A percentile compares a stretch with the other conserved stretches of the same genome.
phyloP scores from a whole-genome alignment of 2,329 filamentous ascomycete species.

The Xylaria sp. region DNA sequence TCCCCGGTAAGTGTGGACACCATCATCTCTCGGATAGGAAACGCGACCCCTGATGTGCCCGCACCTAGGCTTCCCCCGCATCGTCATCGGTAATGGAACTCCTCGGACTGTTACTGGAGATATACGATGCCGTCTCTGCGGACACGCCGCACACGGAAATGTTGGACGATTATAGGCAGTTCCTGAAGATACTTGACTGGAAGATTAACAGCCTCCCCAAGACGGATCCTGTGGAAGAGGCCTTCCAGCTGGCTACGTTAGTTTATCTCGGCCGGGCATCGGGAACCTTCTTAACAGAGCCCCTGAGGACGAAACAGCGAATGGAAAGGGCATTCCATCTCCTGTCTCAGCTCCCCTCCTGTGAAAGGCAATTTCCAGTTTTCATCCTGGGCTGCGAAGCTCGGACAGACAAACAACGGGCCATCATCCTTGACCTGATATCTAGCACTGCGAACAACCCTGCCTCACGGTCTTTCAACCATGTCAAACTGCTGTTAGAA shows the following conservation, averaged over 20 bases:
- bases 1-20: background rate
- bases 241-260: conserved; percentile 31
- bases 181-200: conserved; percentile 34
- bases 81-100: conserved; percentile 14
- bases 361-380: conserved; percentile 32
- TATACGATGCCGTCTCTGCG: conserved; percentile 22
- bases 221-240: conserved; percentile 3
- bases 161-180: conserved; percentile 24
- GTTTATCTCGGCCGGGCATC: conserved; percentile 37
- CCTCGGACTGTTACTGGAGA: conserved; percentile 25
- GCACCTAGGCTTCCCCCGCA: conserved; percentile 9
- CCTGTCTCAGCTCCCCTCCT: conserved; percentile 24
- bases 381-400: conserved; percentile 35
- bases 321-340: conserved; percentile 33
- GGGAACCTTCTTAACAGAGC: conserved; percentile 9
- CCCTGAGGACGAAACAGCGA: conserved; percentile 11
- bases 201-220: conserved; percentile 26
- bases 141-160: conserved; percentile 4
- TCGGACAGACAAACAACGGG: conserved; percentile 29
- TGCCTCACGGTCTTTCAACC: conserved; percentile 25
- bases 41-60: too few species aligned
- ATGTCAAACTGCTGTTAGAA: conserved; percentile 30
- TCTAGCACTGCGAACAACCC: conserved; percentile 24
- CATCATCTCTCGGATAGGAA: conserved; percentile 4
- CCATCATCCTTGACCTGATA: conserved; percentile 34